These are phyloP conservation scores for Colletotrichum sidae DNA, from an alignment of 2,329 filamentous ascomycete species.

Conservation along the genomic window DNA sequence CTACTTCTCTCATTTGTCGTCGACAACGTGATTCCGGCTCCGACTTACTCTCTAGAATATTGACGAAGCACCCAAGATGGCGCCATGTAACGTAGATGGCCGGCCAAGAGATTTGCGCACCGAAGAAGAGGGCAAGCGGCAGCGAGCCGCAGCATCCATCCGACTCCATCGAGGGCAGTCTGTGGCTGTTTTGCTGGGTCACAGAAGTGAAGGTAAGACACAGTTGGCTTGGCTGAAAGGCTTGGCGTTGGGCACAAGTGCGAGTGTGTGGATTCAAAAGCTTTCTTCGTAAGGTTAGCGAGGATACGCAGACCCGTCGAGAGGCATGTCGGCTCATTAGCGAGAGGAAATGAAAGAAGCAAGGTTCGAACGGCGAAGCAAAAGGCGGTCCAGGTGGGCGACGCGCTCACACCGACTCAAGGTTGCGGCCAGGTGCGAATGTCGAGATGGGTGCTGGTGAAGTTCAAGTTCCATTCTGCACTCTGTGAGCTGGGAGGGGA, in stretches of 20 bases:
- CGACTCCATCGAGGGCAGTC: background rate
- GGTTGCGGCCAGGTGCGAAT: constrained; percentile 6
- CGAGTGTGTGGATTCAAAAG: constrained; percentile 30
- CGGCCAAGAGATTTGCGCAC: constrained; percentile 34
- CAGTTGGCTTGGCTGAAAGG: constrained; percentile 22
- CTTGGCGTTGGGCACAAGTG: constrained; percentile 33
- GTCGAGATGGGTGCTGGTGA: background rate
- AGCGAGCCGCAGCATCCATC: constrained; percentile 20
- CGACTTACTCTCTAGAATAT: constrained; percentile 9
- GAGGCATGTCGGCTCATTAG: constrained; percentile 25
- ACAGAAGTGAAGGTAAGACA: constrained; percentile 14
- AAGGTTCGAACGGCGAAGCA: constrained; percentile 17
- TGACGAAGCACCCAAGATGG: constrained; percentile 29
- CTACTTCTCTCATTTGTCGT: constrained; percentile 19
- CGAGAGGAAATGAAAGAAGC: constrained; percentile 35
- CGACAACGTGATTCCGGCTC: constrained; percentile 5
- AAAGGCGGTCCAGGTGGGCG: constrained; percentile 16
- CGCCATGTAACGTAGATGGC: constrained; percentile 28
- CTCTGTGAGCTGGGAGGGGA: constrained; percentile 12
- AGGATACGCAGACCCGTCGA: constrained; percentile 14
- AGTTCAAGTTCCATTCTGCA: background rate
- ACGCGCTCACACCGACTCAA: constrained; percentile 28
- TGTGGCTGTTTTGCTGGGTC: background rate
- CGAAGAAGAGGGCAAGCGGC: constrained; percentile 17
- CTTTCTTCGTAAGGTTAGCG: constrained; percentile 11